Evolutionary conservation across 176 grass and related monocot genomes (phyloP).

Genomic region (Guadua angustifolia): DNA sequence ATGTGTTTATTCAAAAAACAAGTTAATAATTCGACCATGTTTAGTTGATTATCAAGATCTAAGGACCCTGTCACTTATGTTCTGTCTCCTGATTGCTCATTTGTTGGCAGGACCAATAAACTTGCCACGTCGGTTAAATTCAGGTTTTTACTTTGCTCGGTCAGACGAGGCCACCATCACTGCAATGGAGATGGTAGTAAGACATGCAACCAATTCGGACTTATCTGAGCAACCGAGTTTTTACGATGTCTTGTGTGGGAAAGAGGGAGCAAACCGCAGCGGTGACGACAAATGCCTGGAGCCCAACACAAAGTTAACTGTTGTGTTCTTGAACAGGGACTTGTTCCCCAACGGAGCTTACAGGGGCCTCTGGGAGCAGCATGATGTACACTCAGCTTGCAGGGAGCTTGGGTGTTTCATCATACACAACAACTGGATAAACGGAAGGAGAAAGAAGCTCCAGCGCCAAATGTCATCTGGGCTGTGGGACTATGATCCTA

Average conservation of each 20-base stretch:
- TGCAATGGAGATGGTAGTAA: conserved; percentile 72
- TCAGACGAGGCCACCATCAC: conserved; percentile 63
- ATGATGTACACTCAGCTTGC: conserved; percentile 47
- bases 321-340: conserved; percentile 67
- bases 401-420: conserved; percentile 60
- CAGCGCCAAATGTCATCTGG: conserved; percentile 63
- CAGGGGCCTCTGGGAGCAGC: conserved; percentile 63
- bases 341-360: conserved; percentile 89
- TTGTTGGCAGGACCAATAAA: conserved; percentile 74
- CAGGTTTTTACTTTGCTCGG: conserved; percentile 82
- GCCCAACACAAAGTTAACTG: conserved; percentile 60
- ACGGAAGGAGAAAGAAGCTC: conserved; percentile 71
- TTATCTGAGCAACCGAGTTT: conserved; percentile 92
- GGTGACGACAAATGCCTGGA: conserved; percentile 60
- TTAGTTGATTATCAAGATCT: too few relatives aligned
- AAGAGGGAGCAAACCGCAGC: conserved; percentile 59
- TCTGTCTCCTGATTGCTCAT: background rate
- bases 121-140: conserved; percentile 78
- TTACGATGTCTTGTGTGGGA: conserved; percentile 80
- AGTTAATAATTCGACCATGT: too few relatives aligned
- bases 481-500: conserved; percentile 81
- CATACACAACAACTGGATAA: conserved; percentile 93
- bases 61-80: too few relatives aligned
- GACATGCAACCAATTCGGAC: conserved; percentile 63
- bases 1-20: too few relatives aligned